Conservation (phyloP, 306 rosid species). For the Calophaca sinica region DNA sequence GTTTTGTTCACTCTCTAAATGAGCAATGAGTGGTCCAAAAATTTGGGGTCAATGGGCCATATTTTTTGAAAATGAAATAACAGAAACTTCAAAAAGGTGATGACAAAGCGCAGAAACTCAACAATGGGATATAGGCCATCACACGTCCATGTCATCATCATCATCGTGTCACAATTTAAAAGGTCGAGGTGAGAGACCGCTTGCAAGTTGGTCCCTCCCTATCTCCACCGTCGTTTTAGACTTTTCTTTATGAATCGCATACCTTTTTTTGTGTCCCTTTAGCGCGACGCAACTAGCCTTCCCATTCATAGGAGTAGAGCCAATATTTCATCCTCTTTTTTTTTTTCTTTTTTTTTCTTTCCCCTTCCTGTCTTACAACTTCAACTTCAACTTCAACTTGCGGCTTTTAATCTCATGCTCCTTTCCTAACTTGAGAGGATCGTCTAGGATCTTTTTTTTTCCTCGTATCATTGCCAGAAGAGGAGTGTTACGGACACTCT, state of each 20-base stretch:
- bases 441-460: neutral
- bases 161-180: slow-evolving; percentile 32
- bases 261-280: too few relatives aligned
- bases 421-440: slow-evolving; percentile 12
- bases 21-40: slow-evolving; percentile 44
- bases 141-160: slow-evolving; percentile 34
- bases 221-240: neutral
- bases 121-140: slow-evolving; percentile 41
- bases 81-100: slow-evolving; percentile 34
- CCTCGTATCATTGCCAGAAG: too few relatives aligned
- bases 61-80: slow-evolving; percentile 37
- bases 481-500: too few relatives aligned
- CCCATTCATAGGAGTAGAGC: too few relatives aligned
- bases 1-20: slow-evolving; percentile 35
- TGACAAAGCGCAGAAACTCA: neutral
- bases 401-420: neutral
- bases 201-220: slow-evolving; percentile 3
- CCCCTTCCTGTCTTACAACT: neutral
- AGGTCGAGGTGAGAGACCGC: neutral
- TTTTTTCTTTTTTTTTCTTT: too few relatives aligned
- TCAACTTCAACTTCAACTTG: neutral
- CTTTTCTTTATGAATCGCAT: too few relatives aligned
- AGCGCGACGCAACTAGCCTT: too few relatives aligned
- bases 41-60: slow-evolving; percentile 41
- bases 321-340: too few relatives aligned